phyloP scores from a whole-genome alignment of 495 filamentous ascomycete genomes.

The Penicillium parvum region DNA sequence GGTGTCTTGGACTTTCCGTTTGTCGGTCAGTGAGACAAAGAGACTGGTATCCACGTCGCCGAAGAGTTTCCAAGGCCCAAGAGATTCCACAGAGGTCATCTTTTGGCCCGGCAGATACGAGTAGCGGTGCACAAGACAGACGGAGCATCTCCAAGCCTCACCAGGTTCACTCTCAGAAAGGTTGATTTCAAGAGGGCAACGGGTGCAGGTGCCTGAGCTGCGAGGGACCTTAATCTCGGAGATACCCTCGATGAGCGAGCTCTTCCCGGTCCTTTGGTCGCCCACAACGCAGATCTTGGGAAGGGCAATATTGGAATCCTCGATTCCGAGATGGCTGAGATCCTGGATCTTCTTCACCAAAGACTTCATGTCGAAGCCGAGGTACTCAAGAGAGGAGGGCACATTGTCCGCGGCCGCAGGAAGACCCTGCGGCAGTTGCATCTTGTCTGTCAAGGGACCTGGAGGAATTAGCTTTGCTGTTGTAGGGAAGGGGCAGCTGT shows the following conservation, averaged over 20 bases:
- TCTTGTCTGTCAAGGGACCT: background rate
- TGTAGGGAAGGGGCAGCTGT: background rate
- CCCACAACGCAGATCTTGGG: slow-evolving; percentile 77
- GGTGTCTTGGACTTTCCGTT: slow-evolving; percentile 51
- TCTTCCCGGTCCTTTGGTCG: slow-evolving; percentile 78
- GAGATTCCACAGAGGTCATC: slow-evolving; percentile 12
- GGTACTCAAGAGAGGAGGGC: slow-evolving; percentile 20
- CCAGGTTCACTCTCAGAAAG: slow-evolving; percentile 47
- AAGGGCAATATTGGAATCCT: slow-evolving; percentile 54
- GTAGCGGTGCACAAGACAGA: slow-evolving; percentile 59
- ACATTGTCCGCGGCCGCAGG: background rate
- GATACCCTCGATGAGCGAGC: slow-evolving; percentile 73
- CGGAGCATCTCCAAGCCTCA: slow-evolving; percentile 55
- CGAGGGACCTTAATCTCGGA: slow-evolving; percentile 73
- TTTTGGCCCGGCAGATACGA: slow-evolving; percentile 26
- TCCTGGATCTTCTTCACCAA: slow-evolving; percentile 46
- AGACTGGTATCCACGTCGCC: slow-evolving; percentile 34
- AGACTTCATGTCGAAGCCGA: slow-evolving; percentile 37
- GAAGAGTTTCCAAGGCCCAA: slow-evolving; percentile 41
- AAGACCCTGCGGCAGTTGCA: background rate
- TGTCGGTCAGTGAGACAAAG: slow-evolving; percentile 38
- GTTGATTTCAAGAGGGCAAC: slow-evolving; percentile 77
- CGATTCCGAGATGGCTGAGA: slow-evolving; percentile 45
- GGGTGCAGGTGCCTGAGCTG: slow-evolving; percentile 64
- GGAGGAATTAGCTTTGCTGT: background rate